Percentiles rank a stretch among this genome's conserved stretches.
Conservation (phyloP, 2,329 filamentous ascomycete genomes). For the Paracorniculantispora psalliotae region DNA sequence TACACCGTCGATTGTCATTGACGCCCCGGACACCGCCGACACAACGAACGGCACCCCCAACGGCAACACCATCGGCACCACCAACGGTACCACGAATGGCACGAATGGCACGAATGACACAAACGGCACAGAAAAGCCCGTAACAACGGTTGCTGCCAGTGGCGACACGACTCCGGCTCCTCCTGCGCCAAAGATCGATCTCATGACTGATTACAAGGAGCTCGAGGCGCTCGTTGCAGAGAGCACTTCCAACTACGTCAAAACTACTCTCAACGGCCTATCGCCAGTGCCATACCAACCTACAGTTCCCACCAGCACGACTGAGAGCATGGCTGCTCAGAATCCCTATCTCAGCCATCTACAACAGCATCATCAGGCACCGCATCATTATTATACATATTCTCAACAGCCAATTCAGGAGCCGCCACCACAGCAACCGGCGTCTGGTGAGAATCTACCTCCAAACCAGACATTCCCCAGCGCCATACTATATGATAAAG, state of each 20-base stretch:
- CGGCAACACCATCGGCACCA: too few species aligned
- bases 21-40: not conserved
- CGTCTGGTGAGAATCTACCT: slow-evolving; percentile 39
- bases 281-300: slow-evolving; percentile 40
- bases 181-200: slow-evolving; percentile 22
- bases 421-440: slow-evolving; percentile 10
- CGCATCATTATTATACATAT: slow-evolving; percentile 31
- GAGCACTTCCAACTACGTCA: slow-evolving; percentile 41
- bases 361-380: slow-evolving; percentile 28
- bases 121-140: slow-evolving; percentile 26
- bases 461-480: slow-evolving; percentile 54
- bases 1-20: slow-evolving; percentile 4
- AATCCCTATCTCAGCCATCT: slow-evolving; percentile 32
- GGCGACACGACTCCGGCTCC: not conserved
- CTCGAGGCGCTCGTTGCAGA: slow-evolving; percentile 39
- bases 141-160: not conserved
- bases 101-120: slow-evolving; percentile 23
- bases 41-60: not conserved
- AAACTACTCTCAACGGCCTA: slow-evolving; percentile 38
- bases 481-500: slow-evolving; percentile 52
- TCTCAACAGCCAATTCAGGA: slow-evolving; percentile 23
- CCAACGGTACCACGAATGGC: slow-evolving; percentile 18
- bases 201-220: slow-evolving; percentile 37
- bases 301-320: slow-evolving; percentile 35
- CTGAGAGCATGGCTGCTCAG: slow-evolving; percentile 32